A percentile compares a stretch with the other conserved stretches of the same genome.
Conservation (phyloP, 257 asterid species). For the Gardenia jasminoides region DNA sequence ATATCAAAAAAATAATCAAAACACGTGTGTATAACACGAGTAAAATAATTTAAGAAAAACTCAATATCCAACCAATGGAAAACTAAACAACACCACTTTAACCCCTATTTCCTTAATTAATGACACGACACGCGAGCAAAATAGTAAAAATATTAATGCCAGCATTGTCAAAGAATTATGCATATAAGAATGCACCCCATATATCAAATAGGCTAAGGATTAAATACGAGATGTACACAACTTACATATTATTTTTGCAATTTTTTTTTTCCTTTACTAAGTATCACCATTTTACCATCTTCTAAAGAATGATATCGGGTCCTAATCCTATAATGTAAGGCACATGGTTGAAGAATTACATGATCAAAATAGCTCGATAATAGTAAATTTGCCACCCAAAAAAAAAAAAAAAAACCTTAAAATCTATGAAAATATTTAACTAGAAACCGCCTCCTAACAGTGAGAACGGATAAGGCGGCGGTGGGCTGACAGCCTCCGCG, state of each 20-base stretch:
- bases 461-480: constrained; percentile 69
- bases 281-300: not conserved
- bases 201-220: not conserved
- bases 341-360: not conserved
- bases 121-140: too few species aligned
- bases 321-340: not conserved
- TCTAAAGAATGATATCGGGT: not conserved
- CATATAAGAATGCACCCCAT: not conserved
- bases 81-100: too few species aligned
- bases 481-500: constrained; percentile 6
- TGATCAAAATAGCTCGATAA: not conserved
- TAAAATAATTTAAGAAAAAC: too few species aligned
- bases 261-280: too few species aligned
- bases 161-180: too few species aligned
- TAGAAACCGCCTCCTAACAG: constrained; percentile 54
- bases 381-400: not conserved
- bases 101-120: too few species aligned
- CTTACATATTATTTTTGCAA: not conserved
- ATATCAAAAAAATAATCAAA: too few species aligned
- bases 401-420: not conserved
- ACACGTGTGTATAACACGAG: too few species aligned
- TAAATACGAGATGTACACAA: not conserved
- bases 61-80: too few species aligned
- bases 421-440: not conserved
- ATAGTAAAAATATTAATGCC: too few species aligned